Percentiles rank a stretch among this genome's conserved stretches.
These are phyloP conservation scores for Colletotrichum filicis DNA, from an alignment of 2,329 filamentous ascomycete species.

Conservation along the genomic window DNA sequence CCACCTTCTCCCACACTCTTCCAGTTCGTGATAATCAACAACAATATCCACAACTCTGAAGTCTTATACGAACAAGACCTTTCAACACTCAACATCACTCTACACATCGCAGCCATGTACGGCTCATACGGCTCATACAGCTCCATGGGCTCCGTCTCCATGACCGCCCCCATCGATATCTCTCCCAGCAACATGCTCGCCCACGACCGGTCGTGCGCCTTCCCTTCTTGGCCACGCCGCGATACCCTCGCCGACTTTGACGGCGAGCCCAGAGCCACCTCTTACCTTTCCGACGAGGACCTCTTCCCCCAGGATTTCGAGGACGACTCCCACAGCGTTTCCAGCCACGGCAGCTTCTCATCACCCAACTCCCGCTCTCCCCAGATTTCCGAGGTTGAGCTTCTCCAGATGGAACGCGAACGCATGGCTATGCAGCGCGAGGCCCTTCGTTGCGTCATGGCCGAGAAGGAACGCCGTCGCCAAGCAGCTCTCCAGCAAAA, in stretches of 20 bases:
- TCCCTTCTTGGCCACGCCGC: constrained; percentile 68
- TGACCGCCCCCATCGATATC: constrained; percentile 59
- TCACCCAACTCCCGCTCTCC: constrained; percentile 52
- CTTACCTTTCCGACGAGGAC: constrained; percentile 73
- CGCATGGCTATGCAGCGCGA: constrained; percentile 63
- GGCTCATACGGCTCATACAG: constrained; percentile 62
- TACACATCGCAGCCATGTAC: constrained; percentile 54
- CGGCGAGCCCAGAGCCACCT: constrained; percentile 57
- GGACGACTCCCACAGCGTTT: constrained; percentile 60
- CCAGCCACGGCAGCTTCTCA: constrained; percentile 55
- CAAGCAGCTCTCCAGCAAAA: constrained; percentile 46
- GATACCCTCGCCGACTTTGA: constrained; percentile 59
- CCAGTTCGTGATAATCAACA: constrained; percentile 19
- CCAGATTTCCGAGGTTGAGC: constrained; percentile 57
- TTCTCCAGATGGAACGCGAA: constrained; percentile 62
- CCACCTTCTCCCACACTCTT: constrained; percentile 25
- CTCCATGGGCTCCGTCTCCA: constrained; percentile 54
- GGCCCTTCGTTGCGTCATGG: constrained; percentile 59
- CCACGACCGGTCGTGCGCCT: constrained; percentile 62
- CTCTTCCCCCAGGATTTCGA: constrained; percentile 65
- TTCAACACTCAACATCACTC: constrained; percentile 24
- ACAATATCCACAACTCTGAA: constrained; percentile 18
- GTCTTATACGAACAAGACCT: constrained; percentile 16
- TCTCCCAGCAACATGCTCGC: constrained; percentile 51
- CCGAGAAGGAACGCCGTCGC: constrained; percentile 66